Evolutionary conservation across 2,329 filamentous ascomycete genomes (phyloP).

Genomic region (Kalmusia sp.): DNA sequence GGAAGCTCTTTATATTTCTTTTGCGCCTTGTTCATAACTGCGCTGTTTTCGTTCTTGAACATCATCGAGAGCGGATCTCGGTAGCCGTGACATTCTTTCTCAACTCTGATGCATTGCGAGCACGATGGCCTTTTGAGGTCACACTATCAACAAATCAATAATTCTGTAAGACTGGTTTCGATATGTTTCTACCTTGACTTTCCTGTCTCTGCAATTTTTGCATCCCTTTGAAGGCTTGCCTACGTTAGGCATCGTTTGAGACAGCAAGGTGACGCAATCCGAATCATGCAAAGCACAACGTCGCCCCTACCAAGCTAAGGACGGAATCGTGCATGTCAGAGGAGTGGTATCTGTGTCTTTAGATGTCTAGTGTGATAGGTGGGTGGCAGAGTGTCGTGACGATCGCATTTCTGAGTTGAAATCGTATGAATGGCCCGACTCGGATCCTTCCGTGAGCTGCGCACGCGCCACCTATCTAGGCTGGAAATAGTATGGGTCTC

Average conservation of each 20-base stretch:
- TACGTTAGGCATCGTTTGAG: slow-evolving; percentile 33
- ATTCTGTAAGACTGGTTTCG: neutral
- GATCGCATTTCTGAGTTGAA: too few species aligned
- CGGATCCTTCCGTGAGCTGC: neutral
- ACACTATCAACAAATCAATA: slow-evolving; percentile 26
- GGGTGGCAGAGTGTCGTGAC: too few species aligned
- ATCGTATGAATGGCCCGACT: neutral
- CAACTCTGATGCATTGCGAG: slow-evolving; percentile 37
- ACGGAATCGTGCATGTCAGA: neutral
- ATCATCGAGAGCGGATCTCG: slow-evolving; percentile 38
- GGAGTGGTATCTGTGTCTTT: neutral
- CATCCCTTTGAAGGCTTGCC: slow-evolving; percentile 41
- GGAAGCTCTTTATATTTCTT: slow-evolving; percentile 31
- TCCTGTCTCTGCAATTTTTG: slow-evolving; percentile 38
- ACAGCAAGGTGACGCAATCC: neutral
- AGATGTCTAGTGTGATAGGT: neutral
- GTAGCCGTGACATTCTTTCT: slow-evolving; percentile 39
- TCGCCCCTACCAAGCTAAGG: neutral
- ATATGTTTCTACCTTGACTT: slow-evolving; percentile 32
- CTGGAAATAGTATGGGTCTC: too few species aligned
- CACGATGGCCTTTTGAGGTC: slow-evolving; percentile 42
- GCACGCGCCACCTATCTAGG: slow-evolving; percentile 7
- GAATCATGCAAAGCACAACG: neutral
- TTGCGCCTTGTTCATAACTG: slow-evolving; percentile 33
- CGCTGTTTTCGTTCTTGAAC: slow-evolving; percentile 39